A percentile compares a stretch with the other conserved stretches of the same genome.
Evolutionary conservation across 495 filamentous ascomycete species (phyloP).

Genomic region (Delitschia confertaspora): DNA sequence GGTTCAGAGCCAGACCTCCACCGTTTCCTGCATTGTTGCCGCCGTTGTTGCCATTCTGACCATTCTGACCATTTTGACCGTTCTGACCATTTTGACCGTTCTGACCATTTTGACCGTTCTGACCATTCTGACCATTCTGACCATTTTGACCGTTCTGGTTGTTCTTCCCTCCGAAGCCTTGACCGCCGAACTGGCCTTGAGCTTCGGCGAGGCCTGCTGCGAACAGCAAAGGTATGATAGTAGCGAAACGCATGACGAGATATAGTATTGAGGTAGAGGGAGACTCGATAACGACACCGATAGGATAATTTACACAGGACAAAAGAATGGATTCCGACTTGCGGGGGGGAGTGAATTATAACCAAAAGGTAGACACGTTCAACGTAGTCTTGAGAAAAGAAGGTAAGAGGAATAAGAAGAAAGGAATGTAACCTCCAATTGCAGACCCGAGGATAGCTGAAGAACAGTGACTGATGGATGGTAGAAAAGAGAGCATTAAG

Average conservation of each 20-base stretch:
- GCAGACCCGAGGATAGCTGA: constrained; percentile 8
- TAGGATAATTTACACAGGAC: too few relatives aligned
- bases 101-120: constrained; percentile 6
- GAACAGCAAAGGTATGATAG: constrained; percentile 18
- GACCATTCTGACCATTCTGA: constrained; percentile 2
- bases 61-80: constrained; percentile 13
- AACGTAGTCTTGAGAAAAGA: constrained; percentile 27
- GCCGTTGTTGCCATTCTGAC: constrained; percentile 9
- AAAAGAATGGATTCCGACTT: constrained; percentile 27
- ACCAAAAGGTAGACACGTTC: constrained; percentile 29
- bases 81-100: constrained; percentile 11
- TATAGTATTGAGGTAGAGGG: neutral
- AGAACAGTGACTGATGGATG: constrained; percentile 23
- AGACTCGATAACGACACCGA: too few relatives aligned
- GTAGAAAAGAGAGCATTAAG: constrained; percentile 20
- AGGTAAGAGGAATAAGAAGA: constrained; percentile 20
- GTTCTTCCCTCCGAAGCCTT: constrained; percentile 2
- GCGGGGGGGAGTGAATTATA: constrained; percentile 26
- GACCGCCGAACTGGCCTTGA: constrained; percentile 14
- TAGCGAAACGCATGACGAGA: constrained; percentile 23
- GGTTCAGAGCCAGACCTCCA: constrained; percentile 29
- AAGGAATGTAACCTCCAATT: constrained; percentile 31
- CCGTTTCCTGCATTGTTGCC: constrained; percentile 1
- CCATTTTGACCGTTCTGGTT: constrained; percentile 1
- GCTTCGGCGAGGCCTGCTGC: constrained; percentile 24